Percentiles rank a stretch among this genome's conserved stretches.
phyloP scores from a whole-genome alignment of 805 yeast species.

The Cyberlindnera galapagoensis region DNA sequence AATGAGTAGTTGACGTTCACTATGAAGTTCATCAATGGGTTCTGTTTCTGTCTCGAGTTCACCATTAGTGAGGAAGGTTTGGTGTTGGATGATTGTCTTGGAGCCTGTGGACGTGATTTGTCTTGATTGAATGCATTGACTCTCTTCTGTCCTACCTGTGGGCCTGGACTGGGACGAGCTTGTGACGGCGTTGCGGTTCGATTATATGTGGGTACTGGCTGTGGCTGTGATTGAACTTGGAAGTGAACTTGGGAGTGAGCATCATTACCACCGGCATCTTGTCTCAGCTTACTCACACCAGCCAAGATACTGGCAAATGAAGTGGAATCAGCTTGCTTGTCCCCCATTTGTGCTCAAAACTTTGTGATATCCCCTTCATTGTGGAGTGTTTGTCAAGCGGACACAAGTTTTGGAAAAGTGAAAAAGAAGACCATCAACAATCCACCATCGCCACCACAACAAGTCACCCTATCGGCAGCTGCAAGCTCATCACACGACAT shows the following conservation, averaged over 20 bases:
- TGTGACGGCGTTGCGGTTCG: constrained; percentile 1
- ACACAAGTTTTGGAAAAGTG: too few relatives aligned
- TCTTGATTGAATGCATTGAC: constrained; percentile 21
- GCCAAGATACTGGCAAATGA: constrained; percentile 68
- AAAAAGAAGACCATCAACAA: too few relatives aligned
- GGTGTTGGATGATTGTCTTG: constrained; percentile 5
- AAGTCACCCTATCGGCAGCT: too few relatives aligned
- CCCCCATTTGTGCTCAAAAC: too few relatives aligned
- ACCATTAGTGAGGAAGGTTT: constrained; percentile 40
- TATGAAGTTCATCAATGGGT: constrained; percentile 55
- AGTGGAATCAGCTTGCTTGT: constrained; percentile 43
- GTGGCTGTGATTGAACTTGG: constrained; percentile 3
- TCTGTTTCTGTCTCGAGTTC: constrained; percentile 62
- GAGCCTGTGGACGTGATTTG: constrained; percentile 10
- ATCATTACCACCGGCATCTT: constrained; percentile 20
- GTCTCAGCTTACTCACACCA: constrained; percentile 51
- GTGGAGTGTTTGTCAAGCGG: too few relatives aligned
- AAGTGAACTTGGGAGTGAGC: constrained; percentile 1
- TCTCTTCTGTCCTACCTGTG: constrained; percentile 11
- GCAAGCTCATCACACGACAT: too few relatives aligned
- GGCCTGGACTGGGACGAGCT: constrained; percentile 2
- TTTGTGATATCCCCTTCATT: too few relatives aligned
- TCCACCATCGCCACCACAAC: too few relatives aligned
- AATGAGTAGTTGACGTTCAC: constrained; percentile 51
- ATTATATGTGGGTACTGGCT: not conserved